Evolutionary conservation across 2,329 filamentous ascomycete species (phyloP), one percentile per base, ranked within the genome.

Genomic region (Tolypocladium tundrense): DNA sequence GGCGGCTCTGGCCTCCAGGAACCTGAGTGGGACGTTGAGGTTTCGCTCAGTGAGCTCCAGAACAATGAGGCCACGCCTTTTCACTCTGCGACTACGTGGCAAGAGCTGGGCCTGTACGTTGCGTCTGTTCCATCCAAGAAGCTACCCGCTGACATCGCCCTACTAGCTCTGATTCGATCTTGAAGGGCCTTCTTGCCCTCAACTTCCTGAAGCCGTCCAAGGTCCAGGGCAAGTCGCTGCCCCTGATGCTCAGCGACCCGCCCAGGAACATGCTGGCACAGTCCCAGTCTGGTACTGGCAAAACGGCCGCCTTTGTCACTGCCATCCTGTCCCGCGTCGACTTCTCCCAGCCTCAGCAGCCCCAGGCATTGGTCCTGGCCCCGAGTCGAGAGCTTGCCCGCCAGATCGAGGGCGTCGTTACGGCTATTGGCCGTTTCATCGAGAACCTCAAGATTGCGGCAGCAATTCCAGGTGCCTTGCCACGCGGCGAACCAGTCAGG

Each of bases 231-330:
- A 90, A 88, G 66, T 94, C 94, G 1, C 82, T 99, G 21, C 94
- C 94, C 35, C 81, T 99, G 57, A 88, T 99, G 68, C 83, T 99
- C 62, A 78, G 83, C 66, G 80, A 96, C 69, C 93, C 94, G n/a
- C 88, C 93, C 0, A 81, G 82, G 63, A 97, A 97, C 74, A 88
- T 99, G 82, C 93, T 99, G 69, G 94, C 92, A 4, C 94, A 99
- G 75, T 99, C 94, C n/a, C 94, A 99, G 73, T 99, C 94, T 2
- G 94, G 94, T 66, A 99, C 94, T 24, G 94, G 94, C 69, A 99
- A 99, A 79, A 99, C 94, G 0, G 94, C 92, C 24, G 94, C 94
- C 27, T 99, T 99, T 72, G 90, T 94, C 52, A 87, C 96, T 61
- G 96, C 96, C 60, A 88, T 96, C 60, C 82, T 99, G 45, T 89